Conservation (phyloP, 139 green algal species). For the Chlorella ohadii region DNA sequence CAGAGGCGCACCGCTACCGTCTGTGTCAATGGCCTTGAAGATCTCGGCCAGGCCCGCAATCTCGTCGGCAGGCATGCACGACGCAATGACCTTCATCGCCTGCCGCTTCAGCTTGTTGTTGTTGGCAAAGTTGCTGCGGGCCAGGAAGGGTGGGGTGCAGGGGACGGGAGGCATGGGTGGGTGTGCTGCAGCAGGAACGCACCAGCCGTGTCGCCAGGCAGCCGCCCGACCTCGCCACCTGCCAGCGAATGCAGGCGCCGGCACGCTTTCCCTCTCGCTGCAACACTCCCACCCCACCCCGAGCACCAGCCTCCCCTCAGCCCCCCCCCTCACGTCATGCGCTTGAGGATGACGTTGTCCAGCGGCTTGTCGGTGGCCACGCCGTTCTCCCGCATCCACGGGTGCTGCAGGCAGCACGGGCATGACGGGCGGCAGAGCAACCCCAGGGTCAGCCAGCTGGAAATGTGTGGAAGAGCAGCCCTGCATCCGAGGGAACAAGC, state of each 20-base stretch:
- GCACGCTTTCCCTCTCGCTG: too few species aligned
- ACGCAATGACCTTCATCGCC: constrained; percentile 92
- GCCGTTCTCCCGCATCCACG: constrained; percentile 65
- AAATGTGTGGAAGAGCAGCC: too few species aligned
- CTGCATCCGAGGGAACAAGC: too few species aligned
- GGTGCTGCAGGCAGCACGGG: constrained; percentile 31
- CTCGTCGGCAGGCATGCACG: constrained; percentile 87
- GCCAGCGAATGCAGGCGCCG: too few species aligned
- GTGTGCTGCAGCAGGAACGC: too few species aligned
- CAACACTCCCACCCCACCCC: too few species aligned
- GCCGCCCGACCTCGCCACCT: too few species aligned
- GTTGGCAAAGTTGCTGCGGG: constrained; percentile 78
- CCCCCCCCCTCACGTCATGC: constrained; percentile 52
- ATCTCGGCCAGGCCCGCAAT: constrained; percentile 90
- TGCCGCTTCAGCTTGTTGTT: constrained; percentile 98
- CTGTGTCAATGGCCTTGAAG: constrained; percentile 92
- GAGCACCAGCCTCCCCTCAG: too few species aligned
- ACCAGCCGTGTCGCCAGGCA: too few species aligned
- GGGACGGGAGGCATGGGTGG: not conserved
- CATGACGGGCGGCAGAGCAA: too few species aligned
- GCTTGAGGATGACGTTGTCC: constrained; percentile 72
- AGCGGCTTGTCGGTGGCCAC: constrained; percentile 59
- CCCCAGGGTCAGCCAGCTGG: too few species aligned
- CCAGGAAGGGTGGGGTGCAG: not conserved
- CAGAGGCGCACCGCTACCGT: constrained; percentile 81